phyloP scores from a whole-genome alignment of 176 grass and related monocot genomes.

The Juncus effusus region DNA sequence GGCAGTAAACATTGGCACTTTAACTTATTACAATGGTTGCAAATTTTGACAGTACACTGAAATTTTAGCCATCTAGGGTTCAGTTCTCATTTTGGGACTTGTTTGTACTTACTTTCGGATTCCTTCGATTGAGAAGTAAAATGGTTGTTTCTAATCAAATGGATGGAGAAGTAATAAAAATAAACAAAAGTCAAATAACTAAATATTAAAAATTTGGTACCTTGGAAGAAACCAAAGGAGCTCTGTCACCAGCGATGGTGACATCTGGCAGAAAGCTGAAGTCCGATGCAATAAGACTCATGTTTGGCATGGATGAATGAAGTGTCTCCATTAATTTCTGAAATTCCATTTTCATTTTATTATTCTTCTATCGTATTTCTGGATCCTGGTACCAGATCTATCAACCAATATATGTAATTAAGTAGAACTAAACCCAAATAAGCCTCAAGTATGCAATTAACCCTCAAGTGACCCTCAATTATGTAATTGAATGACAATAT shows the following conservation, averaged over 20 bases:
- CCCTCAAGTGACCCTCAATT: too few species aligned
- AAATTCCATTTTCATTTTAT: constrained; percentile 14
- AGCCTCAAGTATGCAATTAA: too few species aligned
- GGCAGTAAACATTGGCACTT: too few species aligned
- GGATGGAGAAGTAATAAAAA: not conserved
- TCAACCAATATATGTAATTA: too few species aligned
- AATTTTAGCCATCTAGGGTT: too few species aligned
- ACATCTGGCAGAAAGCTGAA: constrained; percentile 99
- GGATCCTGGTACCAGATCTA: too few species aligned
- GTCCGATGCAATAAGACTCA: constrained; percentile 92
- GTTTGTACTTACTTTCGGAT: too few species aligned
- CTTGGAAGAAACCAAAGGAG: constrained; percentile 90
- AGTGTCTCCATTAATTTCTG: constrained; percentile 88
- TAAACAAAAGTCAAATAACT: not conserved
- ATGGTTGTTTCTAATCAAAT: not conserved
- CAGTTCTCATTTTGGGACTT: too few species aligned
- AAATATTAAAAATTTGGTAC: constrained; percentile 19
- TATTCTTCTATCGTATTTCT: not conserved
- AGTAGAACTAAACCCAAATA: too few species aligned
- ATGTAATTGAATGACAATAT: too few species aligned
- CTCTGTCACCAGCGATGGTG: constrained; percentile 80
- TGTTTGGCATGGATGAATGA: constrained; percentile 80
- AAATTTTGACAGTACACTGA: constrained; percentile 21
- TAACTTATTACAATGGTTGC: not conserved
- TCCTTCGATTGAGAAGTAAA: too few species aligned